phyloP scores from a whole-genome alignment of 768 basidiomycete genomes.

The Xerocomus potaroensis region DNA sequence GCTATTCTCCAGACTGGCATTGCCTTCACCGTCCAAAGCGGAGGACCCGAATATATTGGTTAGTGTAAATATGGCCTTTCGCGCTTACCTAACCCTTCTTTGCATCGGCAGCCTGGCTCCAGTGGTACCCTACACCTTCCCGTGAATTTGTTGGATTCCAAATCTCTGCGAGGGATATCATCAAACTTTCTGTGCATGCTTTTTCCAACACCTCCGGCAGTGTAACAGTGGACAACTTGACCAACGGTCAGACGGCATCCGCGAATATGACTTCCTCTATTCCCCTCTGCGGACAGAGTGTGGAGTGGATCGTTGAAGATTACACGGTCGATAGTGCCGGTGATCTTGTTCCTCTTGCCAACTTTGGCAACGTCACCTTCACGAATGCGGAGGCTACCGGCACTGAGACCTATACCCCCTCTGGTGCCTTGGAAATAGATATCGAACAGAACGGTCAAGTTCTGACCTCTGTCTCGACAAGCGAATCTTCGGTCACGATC shows the following conservation, averaged over 20 bases:
- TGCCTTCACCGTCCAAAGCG: neutral
- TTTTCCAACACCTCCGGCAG: neutral
- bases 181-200: neutral
- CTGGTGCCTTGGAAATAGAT: neutral
- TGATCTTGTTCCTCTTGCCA: neutral
- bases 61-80: neutral
- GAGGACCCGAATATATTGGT: neutral
- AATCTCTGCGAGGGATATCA: neutral
- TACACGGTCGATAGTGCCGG: neutral
- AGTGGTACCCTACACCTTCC: neutral
- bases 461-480: slow-evolving; percentile 1
- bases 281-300: neutral
- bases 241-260: neutral
- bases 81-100: neutral
- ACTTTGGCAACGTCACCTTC: slow-evolving; percentile 3
- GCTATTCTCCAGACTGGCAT: slow-evolving; percentile 5
- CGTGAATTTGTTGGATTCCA: neutral
- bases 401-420: neutral
- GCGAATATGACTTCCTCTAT: neutral
- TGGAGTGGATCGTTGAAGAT: slow-evolving; percentile 4
- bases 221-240: neutral
- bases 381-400: neutral
- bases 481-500: neutral
- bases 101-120: slow-evolving; percentile 2
- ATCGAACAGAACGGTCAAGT: neutral